A percentile compares a stretch with the other conserved stretches of the same genome.
Evolutionary conservation across 805 yeast species (phyloP).

Genomic region (Kurtzmaniella cleridarum): DNA sequence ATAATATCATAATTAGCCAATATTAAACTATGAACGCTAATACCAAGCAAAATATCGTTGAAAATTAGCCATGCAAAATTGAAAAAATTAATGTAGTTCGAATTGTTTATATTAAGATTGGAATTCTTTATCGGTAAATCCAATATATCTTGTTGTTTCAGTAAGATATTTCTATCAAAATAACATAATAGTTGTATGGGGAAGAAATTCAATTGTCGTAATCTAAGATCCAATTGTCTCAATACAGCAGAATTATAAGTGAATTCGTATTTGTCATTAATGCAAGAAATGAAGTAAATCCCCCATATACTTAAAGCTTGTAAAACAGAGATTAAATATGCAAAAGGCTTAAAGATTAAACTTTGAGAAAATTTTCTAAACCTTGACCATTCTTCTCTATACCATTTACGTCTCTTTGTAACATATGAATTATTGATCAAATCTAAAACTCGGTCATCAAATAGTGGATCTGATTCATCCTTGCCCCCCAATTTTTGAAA

Average conservation of each 20-base stretch:
- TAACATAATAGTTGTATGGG: constrained; percentile 73
- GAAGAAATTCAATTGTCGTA: constrained; percentile 69
- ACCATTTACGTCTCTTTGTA: constrained; percentile 6
- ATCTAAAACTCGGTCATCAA: constrained; percentile 27
- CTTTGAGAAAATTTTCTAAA: constrained; percentile 3
- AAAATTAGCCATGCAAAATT: constrained; percentile 83
- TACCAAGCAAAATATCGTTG: constrained; percentile 78
- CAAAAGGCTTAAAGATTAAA: constrained; percentile 6
- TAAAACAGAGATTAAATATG: constrained; percentile 10
- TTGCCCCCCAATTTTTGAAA: constrained; percentile 4
- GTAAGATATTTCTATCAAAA: constrained; percentile 36
- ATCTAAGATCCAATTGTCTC: constrained; percentile 72
- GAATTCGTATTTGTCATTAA: constrained; percentile 12
- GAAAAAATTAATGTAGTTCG: constrained; percentile 69
- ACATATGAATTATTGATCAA: constrained; percentile 26
- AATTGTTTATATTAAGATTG: constrained; percentile 34
- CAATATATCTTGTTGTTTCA: constrained; percentile 27
- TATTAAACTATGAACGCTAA: constrained; percentile 44
- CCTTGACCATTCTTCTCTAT: not conserved
- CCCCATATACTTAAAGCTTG: constrained; percentile 13
- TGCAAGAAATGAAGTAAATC: constrained; percentile 22
- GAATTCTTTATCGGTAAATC: constrained; percentile 31
- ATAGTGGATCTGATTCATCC: constrained; percentile 16
- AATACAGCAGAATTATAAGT: constrained; percentile 55
- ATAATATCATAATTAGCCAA: constrained; percentile 27